A percentile compares a stretch with the other conserved stretches of the same genome.
phyloP scores from a whole-genome alignment of 768 basidiomycete genomes.

The Auricularia heimuer region DNA sequence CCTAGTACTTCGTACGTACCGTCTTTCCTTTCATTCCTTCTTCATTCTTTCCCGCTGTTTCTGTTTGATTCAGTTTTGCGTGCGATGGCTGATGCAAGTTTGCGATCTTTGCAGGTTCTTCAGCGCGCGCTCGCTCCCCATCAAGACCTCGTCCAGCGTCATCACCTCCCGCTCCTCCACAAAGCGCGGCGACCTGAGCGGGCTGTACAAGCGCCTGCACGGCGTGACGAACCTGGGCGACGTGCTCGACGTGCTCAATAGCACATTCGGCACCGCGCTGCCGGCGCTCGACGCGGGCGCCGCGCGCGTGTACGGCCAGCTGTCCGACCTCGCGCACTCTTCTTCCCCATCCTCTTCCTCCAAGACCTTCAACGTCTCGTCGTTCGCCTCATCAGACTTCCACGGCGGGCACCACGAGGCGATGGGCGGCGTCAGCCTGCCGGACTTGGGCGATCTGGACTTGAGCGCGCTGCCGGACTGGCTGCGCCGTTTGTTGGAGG shows the following conservation, averaged over 20 bases:
- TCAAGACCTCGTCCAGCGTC: neutral
- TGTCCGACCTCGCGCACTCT: neutral
- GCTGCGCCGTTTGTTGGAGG: neutral
- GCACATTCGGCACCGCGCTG: neutral
- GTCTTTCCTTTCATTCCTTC: too few species aligned
- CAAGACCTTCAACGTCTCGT: neutral
- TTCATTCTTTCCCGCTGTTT: too few species aligned
- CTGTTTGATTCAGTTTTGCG: neutral
- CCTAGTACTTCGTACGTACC: neutral
- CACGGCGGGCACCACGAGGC: neutral
- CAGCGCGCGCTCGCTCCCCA: neutral
- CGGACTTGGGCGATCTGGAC: neutral
- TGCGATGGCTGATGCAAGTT: neutral
- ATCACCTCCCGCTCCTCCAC: too few species aligned
- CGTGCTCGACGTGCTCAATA: neutral
- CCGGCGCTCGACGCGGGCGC: neutral
- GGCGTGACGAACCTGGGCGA: neutral
- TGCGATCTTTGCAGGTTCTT: neutral
- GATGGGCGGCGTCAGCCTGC: too few species aligned
- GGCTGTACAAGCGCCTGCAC: too few species aligned
- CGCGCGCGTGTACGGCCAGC: neutral
- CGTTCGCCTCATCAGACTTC: too few species aligned
- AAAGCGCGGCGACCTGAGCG: too few species aligned
- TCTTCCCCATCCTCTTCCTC: neutral
- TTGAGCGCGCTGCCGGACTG: neutral